Conservation (phyloP, 129 eudicot species). For the Arctium lappa region DNA sequence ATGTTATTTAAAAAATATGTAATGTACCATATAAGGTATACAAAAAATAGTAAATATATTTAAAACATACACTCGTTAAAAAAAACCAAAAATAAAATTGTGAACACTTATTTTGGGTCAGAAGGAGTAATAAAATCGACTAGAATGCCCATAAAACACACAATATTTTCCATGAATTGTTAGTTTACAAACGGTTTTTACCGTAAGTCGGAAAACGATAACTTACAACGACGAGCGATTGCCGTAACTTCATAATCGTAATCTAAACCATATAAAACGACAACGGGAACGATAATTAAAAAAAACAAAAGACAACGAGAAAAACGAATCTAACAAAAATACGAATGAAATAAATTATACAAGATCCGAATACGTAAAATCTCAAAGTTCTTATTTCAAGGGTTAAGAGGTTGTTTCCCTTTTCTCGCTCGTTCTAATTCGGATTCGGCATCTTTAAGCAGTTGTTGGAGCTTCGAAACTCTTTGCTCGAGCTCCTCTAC, state of each 20-base stretch:
- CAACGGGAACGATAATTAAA: neutral
- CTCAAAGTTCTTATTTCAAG: neutral
- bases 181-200: neutral
- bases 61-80: too few relatives aligned
- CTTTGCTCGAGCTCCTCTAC: slow-evolving; percentile 72
- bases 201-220: neutral
- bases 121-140: neutral
- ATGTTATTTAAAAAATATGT: too few relatives aligned
- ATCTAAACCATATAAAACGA: slow-evolving; percentile 9
- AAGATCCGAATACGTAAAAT: slow-evolving; percentile 14
- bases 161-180: neutral
- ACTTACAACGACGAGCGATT: neutral
- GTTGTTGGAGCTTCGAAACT: slow-evolving; percentile 49
- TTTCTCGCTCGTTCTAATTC: slow-evolving; percentile 72
- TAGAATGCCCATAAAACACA: neutral
- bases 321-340: slow-evolving; percentile 17
- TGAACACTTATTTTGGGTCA: too few relatives aligned
- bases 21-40: too few relatives aligned
- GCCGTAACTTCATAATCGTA: neutral
- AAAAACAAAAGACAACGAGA: neutral
- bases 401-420: slow-evolving; percentile 53
- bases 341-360: slow-evolving; percentile 14
- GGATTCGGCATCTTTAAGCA: slow-evolving; percentile 76
- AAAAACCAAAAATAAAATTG: too few relatives aligned
- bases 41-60: too few relatives aligned